Base-by-base conservation (phyloP, 2,329 filamentous ascomycete genomes). In the Neopestalotiopsis sp. region DNA sequence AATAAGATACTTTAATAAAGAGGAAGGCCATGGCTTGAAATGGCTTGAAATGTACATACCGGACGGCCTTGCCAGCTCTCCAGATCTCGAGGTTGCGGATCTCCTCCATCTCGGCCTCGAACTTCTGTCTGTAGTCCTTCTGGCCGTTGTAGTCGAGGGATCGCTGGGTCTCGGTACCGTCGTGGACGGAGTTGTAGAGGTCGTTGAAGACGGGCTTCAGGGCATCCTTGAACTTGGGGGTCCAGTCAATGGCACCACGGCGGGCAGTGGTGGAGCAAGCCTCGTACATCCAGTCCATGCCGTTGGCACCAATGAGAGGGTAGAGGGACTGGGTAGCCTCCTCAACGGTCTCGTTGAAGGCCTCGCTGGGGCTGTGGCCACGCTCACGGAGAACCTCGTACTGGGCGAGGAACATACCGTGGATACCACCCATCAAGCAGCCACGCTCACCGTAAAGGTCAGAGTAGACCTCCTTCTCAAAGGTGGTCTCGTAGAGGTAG, bases 251-350 rank as follows among this genome's bases (percentile, higher is more conserved):
- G 86, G 96, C 96, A 85, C 96, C 96, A 81, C 96, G 95, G 81
- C 96, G 94, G 80, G 96, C 96, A 70, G 96, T 99, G 81, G 96
- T 99, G 73, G 95, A 98, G 93, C 96, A 99, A 76, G 96, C 96
- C 83, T 95, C 95, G 88, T 97, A 99, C 96, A 99, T 99, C 94
- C 97, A 99, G 89, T 99, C 96, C 96, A 99, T 98, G 81, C 96
- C 96, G 86, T 98, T 93, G 85, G 90, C 90, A 81, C 95, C 96
- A 80, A 99, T 99, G 81, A 99, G 89, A 74, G 96, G 96, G 90
- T 99, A 99, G 80, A 99, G 89, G 75, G 90, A 94, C 90, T 99
- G 96, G 66, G 96, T 99, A 74, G 96, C 96, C 90, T 99, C 96
- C 90, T 99, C 96, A 76, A 99, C 96, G 76, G 96, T 99, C 94